A percentile compares a stretch with the other conserved stretches of the same genome.
phyloP scores from a whole-genome alignment of 176 grass and related monocot genomes.

The Bonia amplexicaulis region DNA sequence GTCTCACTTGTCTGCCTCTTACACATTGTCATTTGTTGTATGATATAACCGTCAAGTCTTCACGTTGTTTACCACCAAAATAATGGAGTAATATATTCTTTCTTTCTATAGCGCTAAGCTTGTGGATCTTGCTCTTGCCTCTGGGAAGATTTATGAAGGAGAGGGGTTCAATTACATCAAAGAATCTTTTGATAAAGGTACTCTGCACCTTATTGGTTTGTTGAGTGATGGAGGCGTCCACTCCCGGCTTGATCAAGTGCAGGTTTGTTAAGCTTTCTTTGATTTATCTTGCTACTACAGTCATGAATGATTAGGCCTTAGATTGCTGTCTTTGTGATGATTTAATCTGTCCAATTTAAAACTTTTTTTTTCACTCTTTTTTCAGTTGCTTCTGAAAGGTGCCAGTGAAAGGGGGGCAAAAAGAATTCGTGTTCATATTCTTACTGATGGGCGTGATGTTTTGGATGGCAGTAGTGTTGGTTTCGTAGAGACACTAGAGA shows the following conservation, averaged over 20 bases:
- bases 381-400: slow-evolving; percentile 92
- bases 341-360: background rate
- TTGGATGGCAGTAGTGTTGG: slow-evolving; percentile 94
- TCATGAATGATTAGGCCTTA: background rate
- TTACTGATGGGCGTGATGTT: slow-evolving; percentile 97
- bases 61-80: background rate
- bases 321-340: background rate
- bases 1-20: background rate
- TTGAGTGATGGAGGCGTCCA: slow-evolving; percentile 98
- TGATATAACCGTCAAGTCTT: background rate
- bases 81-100: slow-evolving; percentile 6
- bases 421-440: slow-evolving; percentile 89
- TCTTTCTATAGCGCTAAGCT: slow-evolving; percentile 68
- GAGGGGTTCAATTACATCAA: slow-evolving; percentile 95
- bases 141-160: slow-evolving; percentile 80
- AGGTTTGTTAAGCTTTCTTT: slow-evolving; percentile 41
- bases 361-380: slow-evolving; percentile 2
- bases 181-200: slow-evolving; percentile 71
- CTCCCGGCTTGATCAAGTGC: slow-evolving; percentile 92
- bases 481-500: slow-evolving; percentile 90
- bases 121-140: slow-evolving; percentile 81
- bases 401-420: slow-evolving; percentile 77
- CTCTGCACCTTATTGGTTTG: slow-evolving; percentile 92
- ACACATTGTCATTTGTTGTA: background rate
- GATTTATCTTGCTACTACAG: background rate